Evolutionary conservation across 805 yeast species (phyloP).

Genomic region (Yarrowia sp.): DNA sequence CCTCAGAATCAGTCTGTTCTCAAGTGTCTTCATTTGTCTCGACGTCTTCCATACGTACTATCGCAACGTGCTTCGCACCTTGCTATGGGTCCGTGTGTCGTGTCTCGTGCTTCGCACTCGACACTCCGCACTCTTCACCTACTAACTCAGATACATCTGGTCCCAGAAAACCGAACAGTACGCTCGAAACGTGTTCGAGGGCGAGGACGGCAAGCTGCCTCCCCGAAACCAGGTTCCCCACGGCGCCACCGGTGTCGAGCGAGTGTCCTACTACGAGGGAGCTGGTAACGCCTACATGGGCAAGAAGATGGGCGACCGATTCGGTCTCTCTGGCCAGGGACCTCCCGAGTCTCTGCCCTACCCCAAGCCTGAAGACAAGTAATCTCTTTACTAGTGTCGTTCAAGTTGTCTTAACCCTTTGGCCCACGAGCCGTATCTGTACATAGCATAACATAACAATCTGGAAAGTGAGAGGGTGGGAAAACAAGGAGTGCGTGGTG

Average conservation of each 20-base stretch:
- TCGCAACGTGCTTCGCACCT: too few relatives aligned
- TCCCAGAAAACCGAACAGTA: slow-evolving; percentile 22
- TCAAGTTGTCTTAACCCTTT: background rate
- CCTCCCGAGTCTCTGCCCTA: slow-evolving; percentile 16
- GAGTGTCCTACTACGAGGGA: slow-evolving; percentile 51
- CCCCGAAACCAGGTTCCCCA: slow-evolving; percentile 44
- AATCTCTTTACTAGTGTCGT: background rate
- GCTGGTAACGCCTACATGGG: slow-evolving; percentile 51
- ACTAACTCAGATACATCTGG: slow-evolving; percentile 37
- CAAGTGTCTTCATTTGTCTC: too few relatives aligned
- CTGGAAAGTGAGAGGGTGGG: too few relatives aligned
- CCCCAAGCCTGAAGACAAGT: slow-evolving; percentile 31
- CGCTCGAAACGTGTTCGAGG: slow-evolving; percentile 39
- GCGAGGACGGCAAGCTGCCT: slow-evolving; percentile 41
- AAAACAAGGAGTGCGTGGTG: too few relatives aligned
- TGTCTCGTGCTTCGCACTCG: too few relatives aligned
- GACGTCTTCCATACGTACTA: too few relatives aligned
- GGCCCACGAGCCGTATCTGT: background rate
- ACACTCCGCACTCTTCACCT: too few relatives aligned
- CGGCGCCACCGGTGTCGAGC: slow-evolving; percentile 41
- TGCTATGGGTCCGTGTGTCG: too few relatives aligned
- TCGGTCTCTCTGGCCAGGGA: slow-evolving; percentile 30
- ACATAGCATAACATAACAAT: slow-evolving; percentile 14
- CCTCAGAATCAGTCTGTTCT: background rate
- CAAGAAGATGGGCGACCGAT: slow-evolving; percentile 38